A percentile compares a stretch with the other conserved stretches of the same genome.
phyloP scores from a whole-genome alignment of 2,329 filamentous ascomycete species.

The Colletotrichum gigasporum region DNA sequence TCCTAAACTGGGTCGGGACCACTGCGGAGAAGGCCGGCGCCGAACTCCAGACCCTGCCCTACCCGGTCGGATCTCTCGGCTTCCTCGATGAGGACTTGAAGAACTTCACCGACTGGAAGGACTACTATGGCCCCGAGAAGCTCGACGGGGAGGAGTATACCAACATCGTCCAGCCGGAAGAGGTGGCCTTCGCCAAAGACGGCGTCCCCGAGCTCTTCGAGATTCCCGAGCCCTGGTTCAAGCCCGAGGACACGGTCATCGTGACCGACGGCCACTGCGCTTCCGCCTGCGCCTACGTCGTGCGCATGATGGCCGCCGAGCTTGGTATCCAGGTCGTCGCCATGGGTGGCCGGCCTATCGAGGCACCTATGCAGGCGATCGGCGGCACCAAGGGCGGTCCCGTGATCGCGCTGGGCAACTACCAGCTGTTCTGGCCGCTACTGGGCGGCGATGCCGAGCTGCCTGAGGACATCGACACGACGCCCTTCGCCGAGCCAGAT shows the following conservation, averaged over 20 bases:
- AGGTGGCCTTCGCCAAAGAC: not conserved
- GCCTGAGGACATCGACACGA: slow-evolving; percentile 12
- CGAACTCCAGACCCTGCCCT: not conserved
- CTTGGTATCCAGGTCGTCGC: slow-evolving; percentile 64
- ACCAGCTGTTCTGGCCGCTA: not conserved
- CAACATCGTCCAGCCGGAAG: slow-evolving; percentile 33
- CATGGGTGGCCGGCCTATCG: slow-evolving; percentile 66
- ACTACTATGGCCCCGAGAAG: slow-evolving; percentile 50
- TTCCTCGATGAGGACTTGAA: slow-evolving; percentile 13
- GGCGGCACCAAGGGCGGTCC: slow-evolving; percentile 71
- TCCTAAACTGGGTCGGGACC: slow-evolving; percentile 23
- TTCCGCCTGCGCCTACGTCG: slow-evolving; percentile 35
- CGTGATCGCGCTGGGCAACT: slow-evolving; percentile 38
- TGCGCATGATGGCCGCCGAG: slow-evolving; percentile 57
- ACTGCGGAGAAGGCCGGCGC: not conserved
- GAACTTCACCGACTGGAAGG: slow-evolving; percentile 44
- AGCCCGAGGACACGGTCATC: slow-evolving; percentile 38
- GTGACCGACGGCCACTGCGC: slow-evolving; percentile 37
- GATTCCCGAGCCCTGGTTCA: slow-evolving; percentile 40
- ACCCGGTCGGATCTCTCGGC: slow-evolving; percentile 32
- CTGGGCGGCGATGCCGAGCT: not conserved
- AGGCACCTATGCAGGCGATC: slow-evolving; percentile 66
- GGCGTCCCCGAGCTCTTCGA: not conserved
- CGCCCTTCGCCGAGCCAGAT: slow-evolving; percentile 3
- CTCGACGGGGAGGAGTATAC: slow-evolving; percentile 48